These are phyloP conservation scores for Neckera pumila DNA, from an alignment of 225 moss, liverwort and hornwort species.

Conservation along the genomic window DNA sequence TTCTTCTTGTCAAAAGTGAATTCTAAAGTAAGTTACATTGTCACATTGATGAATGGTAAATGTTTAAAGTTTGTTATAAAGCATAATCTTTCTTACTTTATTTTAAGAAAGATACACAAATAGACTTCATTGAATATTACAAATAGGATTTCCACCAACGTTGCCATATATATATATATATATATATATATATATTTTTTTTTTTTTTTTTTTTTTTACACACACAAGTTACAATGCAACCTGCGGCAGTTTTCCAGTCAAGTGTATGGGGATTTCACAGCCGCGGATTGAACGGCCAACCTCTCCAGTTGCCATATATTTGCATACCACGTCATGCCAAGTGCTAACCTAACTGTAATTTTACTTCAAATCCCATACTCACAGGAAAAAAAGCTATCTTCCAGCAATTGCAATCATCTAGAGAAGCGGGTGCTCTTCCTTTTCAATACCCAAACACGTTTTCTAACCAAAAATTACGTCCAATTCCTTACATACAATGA, in stretches of 20 bases:
- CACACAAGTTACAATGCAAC: no score
- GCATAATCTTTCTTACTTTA: background rate
- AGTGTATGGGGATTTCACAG: no score
- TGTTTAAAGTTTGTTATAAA: background rate
- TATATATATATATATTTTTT: no score
- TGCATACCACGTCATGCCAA: accelerated
- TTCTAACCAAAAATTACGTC: background rate
- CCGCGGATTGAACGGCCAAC: no score
- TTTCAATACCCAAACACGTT: background rate
- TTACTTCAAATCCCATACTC: background rate
- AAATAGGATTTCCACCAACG: no score
- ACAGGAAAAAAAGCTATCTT: background rate
- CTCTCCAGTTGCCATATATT: background rate
- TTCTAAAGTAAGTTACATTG: no score
- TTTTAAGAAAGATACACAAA: background rate
- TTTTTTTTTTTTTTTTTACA: no score
- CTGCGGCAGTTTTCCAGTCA: no score
- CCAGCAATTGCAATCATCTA: background rate
- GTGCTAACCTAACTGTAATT: background rate
- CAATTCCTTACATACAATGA: background rate
- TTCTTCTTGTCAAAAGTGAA: background rate
- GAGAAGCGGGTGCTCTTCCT: background rate
- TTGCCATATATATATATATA: background rate
- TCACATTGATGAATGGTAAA: background rate
- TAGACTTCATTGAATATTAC: no score